Conservation (phyloP, 2,329 filamentous ascomycete species). For the Clonostachys byssicola region DNA sequence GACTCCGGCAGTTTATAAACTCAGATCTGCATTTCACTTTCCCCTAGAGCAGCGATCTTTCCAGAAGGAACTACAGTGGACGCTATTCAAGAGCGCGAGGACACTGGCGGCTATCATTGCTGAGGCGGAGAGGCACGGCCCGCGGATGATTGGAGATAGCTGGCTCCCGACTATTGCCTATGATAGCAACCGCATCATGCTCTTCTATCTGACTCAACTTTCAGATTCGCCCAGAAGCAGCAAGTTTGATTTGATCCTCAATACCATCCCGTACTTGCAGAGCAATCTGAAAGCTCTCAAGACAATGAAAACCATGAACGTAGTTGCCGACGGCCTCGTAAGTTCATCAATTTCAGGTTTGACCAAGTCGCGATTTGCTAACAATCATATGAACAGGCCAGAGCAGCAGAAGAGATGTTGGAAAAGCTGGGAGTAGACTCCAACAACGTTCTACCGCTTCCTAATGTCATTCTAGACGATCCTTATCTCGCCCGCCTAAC, state of each 20-base stretch:
- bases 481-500: not conserved
- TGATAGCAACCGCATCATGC: slow-evolving; percentile 8
- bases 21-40: slow-evolving; percentile 7
- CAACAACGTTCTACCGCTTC: slow-evolving; percentile 4
- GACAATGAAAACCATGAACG: slow-evolving; percentile 5
- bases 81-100: slow-evolving; percentile 3
- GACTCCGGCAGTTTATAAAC: slow-evolving; percentile 7
- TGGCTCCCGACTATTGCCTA: slow-evolving; percentile 9
- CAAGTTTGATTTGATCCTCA: slow-evolving; percentile 6
- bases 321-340: slow-evolving; percentile 7
- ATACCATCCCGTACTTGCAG: slow-evolving; percentile 6
- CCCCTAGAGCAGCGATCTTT: slow-evolving; percentile 3
- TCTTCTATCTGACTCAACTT: slow-evolving; percentile 5
- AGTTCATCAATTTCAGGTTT: not conserved
- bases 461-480: slow-evolving; percentile 5
- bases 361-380: not conserved
- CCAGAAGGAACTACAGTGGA: not conserved
- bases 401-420: slow-evolving; percentile 6
- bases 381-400: not conserved
- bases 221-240: not conserved
- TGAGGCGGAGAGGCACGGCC: slow-evolving; percentile 7
- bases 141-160: slow-evolving; percentile 5
- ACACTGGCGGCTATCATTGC: slow-evolving; percentile 7
- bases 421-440: slow-evolving; percentile 6
- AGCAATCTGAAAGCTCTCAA: slow-evolving; percentile 8